Conservation (phyloP, 306 rosid genomes). For the Erythrophleum fordii region DNA sequence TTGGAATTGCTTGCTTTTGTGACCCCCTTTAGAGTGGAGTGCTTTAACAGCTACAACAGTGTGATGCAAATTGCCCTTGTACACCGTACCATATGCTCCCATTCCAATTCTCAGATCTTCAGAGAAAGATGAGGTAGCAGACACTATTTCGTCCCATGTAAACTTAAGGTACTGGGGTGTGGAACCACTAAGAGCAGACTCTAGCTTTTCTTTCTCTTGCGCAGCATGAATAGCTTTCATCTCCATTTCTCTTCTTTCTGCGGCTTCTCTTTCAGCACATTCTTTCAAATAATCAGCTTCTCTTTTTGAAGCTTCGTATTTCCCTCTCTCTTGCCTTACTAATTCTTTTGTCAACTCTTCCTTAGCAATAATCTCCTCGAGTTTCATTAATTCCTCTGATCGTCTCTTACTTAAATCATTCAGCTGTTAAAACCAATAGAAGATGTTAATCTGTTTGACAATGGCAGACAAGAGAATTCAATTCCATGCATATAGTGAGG, state of each 20-base stretch:
- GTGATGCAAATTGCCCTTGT: constrained; percentile 81
- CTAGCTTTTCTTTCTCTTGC: constrained; percentile 76
- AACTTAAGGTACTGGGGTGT: constrained; percentile 62
- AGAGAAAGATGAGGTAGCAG: constrained; percentile 86
- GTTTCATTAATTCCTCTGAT: constrained; percentile 61
- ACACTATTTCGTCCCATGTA: constrained; percentile 84
- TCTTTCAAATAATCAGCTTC: constrained; percentile 66
- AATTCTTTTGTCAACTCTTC: constrained; percentile 61
- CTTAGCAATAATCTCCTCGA: constrained; percentile 60
- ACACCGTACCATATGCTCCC: constrained; percentile 89
- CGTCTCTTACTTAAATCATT: constrained; percentile 56
- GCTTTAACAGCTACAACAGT: constrained; percentile 94
- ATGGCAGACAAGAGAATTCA: background rate
- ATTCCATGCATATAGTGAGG: background rate
- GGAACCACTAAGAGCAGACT: constrained; percentile 71
- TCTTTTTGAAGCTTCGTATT: constrained; percentile 62
- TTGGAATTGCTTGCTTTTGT: constrained; percentile 49
- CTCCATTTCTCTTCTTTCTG: constrained; percentile 69
- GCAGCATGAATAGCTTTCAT: constrained; percentile 62
- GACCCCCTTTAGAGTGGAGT: constrained; percentile 65
- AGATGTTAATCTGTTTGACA: constrained; percentile 39
- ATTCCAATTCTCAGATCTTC: constrained; percentile 81
- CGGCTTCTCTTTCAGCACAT: constrained; percentile 72
- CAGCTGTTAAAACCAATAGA: constrained; percentile 58
- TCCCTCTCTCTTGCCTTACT: constrained; percentile 62